phyloP scores from a whole-genome alignment of 164 flowering plant genomes.

The Stephania japonica region DNA sequence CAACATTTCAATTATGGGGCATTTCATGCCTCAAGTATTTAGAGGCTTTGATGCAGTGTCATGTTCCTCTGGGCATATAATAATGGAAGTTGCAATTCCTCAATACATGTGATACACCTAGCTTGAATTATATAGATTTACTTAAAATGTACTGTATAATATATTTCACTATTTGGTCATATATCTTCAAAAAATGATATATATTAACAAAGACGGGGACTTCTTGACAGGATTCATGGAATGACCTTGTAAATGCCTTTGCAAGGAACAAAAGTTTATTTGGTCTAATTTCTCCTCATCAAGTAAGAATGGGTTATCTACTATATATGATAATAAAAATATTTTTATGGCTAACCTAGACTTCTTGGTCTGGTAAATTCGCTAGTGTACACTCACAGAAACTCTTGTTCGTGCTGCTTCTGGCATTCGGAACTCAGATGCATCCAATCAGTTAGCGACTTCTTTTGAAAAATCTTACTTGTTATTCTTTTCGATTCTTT shows the following conservation, averaged over 20 bases:
- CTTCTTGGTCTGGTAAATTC: background rate
- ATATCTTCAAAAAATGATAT: background rate
- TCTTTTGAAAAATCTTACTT: background rate
- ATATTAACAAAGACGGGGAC: background rate
- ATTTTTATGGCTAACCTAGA: background rate
- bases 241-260: slow-evolving; percentile 66
- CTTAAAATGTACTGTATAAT: no score
- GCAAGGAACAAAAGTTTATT: slow-evolving; percentile 53
- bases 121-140: no score
- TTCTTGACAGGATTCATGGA: slow-evolving; percentile 79
- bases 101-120: no score
- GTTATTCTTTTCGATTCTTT: background rate
- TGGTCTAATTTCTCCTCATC: slow-evolving; percentile 54
- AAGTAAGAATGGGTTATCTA: slow-evolving; percentile 40
- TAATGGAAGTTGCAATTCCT: no score
- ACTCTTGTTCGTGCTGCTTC: slow-evolving; percentile 70
- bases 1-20: no score
- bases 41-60: no score
- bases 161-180: no score
- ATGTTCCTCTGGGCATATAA: no score
- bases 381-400: slow-evolving; percentile 86
- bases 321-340: background rate
- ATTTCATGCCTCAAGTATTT: no score
- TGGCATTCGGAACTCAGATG: slow-evolving; percentile 57
- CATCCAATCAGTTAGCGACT: slow-evolving; percentile 67